Conservation (phyloP, 2,329 filamentous ascomycete species). For the Penicillium sp. region DNA sequence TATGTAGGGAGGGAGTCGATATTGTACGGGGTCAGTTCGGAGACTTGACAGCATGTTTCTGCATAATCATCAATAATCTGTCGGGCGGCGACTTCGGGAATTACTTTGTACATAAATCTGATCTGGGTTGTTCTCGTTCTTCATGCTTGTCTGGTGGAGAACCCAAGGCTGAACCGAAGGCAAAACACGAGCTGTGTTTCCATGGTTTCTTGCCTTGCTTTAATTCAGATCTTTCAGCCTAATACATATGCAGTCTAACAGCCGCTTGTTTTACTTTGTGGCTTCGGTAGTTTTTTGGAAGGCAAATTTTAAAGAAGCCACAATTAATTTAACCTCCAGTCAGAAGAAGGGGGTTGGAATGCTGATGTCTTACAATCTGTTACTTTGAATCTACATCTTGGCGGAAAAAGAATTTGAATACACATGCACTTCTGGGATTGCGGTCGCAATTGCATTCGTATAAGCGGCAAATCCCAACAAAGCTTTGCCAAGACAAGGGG, state of each 20-base stretch:
- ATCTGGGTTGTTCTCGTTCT: background rate
- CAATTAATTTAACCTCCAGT: background rate
- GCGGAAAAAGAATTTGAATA: background rate
- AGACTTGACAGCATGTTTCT: conserved; percentile 4
- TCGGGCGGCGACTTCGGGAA: background rate
- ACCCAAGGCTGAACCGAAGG: background rate
- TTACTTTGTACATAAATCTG: background rate
- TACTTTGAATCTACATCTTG: too few relatives aligned
- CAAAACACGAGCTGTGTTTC: background rate
- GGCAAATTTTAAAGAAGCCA: background rate
- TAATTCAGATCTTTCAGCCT: background rate
- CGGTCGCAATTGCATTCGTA: background rate
- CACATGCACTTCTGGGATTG: background rate
- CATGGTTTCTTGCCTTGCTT: background rate
- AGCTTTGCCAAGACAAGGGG: too few relatives aligned
- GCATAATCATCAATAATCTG: background rate
- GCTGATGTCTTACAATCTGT: background rate
- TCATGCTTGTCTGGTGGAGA: background rate
- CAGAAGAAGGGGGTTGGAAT: background rate
- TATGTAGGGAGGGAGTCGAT: background rate
- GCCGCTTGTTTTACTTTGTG: background rate
- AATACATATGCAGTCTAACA: background rate
- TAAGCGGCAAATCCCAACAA: background rate
- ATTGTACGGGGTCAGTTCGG: background rate
- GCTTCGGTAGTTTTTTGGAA: background rate